These are phyloP conservation scores for Sporothrix curviconia DNA, from an alignment of 2,329 filamentous ascomycete genomes.

Conservation along the genomic window DNA sequence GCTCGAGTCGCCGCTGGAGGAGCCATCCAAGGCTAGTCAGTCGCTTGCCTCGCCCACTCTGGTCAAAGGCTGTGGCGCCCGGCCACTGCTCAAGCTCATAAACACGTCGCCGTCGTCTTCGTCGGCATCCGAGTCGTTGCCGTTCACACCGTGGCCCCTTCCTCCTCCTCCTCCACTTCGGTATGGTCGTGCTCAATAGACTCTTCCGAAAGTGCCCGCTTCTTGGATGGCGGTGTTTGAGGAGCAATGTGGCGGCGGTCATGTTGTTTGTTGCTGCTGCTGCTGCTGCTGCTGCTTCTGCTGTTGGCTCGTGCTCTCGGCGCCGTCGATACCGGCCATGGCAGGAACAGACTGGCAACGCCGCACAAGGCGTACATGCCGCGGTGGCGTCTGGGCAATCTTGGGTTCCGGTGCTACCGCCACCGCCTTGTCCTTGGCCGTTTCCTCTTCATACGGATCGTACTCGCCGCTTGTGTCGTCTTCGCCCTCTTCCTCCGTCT, in stretches of 20 bases:
- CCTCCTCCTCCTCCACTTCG: constrained; percentile 5
- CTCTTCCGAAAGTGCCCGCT: background rate
- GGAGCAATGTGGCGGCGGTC: background rate
- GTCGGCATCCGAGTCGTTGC: background rate
- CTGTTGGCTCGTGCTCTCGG: background rate
- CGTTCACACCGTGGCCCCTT: background rate
- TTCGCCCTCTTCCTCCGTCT: background rate
- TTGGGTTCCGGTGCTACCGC: background rate
- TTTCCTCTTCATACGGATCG: background rate
- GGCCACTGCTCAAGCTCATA: background rate
- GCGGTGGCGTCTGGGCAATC: background rate
- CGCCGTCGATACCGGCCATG: background rate
- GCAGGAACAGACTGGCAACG: background rate
- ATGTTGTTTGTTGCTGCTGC: background rate
- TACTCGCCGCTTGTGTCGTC: constrained; percentile 8
- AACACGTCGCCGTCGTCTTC: constrained; percentile 4
- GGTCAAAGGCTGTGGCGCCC: background rate
- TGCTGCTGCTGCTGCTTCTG: background rate
- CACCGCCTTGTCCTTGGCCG: too few relatives aligned
- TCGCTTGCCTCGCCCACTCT: background rate
- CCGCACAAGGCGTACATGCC: background rate
- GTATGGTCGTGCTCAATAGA: constrained; percentile 5
- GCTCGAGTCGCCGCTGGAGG: background rate
- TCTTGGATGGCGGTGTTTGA: background rate
- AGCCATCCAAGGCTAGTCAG: background rate